A percentile compares a stretch with the other conserved stretches of the same genome.
These are phyloP conservation scores for Phytopythium montanum DNA, from an alignment of 352 stramenopile genomes.

Conservation along the genomic window DNA sequence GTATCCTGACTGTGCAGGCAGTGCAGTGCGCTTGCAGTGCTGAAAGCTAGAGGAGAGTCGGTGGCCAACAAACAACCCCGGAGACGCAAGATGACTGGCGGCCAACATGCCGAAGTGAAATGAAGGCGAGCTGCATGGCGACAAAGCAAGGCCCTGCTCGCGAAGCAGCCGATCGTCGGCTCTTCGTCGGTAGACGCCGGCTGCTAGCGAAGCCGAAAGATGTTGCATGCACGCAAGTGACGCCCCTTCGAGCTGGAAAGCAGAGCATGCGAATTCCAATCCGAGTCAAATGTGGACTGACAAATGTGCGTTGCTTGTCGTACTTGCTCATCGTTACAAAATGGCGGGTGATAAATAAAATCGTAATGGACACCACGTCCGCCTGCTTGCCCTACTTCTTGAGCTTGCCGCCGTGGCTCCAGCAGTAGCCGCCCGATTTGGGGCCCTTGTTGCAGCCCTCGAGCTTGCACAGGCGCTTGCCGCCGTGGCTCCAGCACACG, in stretches of 20 bases:
- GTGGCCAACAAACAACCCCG: no score
- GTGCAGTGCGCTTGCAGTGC: not conserved
- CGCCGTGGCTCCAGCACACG: slow-evolving; percentile 79
- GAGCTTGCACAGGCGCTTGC: slow-evolving; percentile 77
- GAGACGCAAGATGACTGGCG: not conserved
- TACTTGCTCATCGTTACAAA: not conserved
- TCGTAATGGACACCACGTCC: slow-evolving; percentile 8
- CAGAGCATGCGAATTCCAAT: not conserved
- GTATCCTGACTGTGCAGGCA: not conserved
- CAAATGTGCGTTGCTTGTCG: not conserved
- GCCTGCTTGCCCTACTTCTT: slow-evolving; percentile 49
- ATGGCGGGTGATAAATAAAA: slow-evolving; percentile 37
- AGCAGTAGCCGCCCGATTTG: slow-evolving; percentile 83
- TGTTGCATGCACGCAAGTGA: not conserved
- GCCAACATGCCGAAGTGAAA: not conserved
- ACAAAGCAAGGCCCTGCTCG: not conserved
- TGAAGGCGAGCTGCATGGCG: not conserved
- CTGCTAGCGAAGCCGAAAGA: not conserved
- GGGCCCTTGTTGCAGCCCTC: slow-evolving; percentile 78
- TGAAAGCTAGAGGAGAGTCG: no score
- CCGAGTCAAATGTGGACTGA: not conserved
- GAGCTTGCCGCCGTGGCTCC: slow-evolving; percentile 79
- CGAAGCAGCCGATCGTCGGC: not conserved
- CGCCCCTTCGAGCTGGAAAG: not conserved
- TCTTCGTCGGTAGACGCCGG: not conserved